Evolutionary conservation across 2,329 filamentous ascomycete species (phyloP), one percentile per base, ranked within the genome.

Genomic region (Nothopassalora personata): DNA sequence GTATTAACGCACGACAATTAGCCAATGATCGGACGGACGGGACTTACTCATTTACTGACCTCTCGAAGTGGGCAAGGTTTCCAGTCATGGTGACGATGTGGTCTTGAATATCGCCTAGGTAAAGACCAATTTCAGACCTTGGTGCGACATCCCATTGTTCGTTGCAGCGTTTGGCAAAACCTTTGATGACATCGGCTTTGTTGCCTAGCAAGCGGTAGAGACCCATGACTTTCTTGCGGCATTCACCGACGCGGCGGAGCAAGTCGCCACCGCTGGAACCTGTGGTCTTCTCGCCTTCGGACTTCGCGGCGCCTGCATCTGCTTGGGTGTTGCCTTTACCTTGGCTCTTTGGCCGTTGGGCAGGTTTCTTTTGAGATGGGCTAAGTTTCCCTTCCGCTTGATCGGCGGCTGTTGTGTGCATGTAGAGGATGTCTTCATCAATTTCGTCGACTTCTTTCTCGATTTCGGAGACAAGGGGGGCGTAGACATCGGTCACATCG

Each of bases 21-120:
- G 23, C 23, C 23, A 23, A 34, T 5, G 31, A 11, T 34, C 11
- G 31, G 31, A 34, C 8, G 11, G 7, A 43, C 13, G 39, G 39
- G 39, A 9, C 4, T 36, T 36, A 4, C 10, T 2, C 10, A 39
- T 30, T 43, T 19, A 48, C 86, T 70, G 80, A 94, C 90, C 92
- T 96, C 76, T 99, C 94, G 70, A 97, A 97, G 73, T 99, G 94
- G 65, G 87, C 89, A 71, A 99, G 77, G 72, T 97, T 99, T 54
- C 89, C 90, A 39, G 93, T 97, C 94, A 99, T 99, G 63, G 94
- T 99, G 67, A 99, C 87, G 67, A 99, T 97, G 73, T 99, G 94
- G 78, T 99, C 94, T 74, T 99, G 94, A 64, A 99, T 99, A 77
- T 99, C 94, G 62, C 94, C 94, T 59, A 99, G 79, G 75, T 97